These are phyloP conservation scores for Candida dubliniensis DNA, from an alignment of 1,139 yeast species.

Conservation along the genomic window DNA sequence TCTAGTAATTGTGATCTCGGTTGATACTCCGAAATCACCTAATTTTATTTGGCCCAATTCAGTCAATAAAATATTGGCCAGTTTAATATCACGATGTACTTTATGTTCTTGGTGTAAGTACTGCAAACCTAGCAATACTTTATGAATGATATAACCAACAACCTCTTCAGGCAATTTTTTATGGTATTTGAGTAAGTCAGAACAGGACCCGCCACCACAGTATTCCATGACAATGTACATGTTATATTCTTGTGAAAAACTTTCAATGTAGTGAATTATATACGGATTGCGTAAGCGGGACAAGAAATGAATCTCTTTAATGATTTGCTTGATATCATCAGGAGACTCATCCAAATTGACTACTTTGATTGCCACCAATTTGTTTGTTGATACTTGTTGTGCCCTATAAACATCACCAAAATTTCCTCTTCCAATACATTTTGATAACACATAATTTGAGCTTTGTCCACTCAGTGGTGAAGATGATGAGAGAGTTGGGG, in stretches of 20 bases:
- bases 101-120: constrained; percentile 71
- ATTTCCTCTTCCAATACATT: constrained; percentile 78
- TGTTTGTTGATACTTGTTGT: constrained; percentile 22
- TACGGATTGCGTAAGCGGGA: constrained; percentile 62
- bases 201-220: constrained; percentile 90
- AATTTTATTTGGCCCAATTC: constrained; percentile 62
- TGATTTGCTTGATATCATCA: constrained; percentile 62
- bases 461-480: constrained; percentile 1
- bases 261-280: constrained; percentile 64
- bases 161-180: constrained; percentile 56
- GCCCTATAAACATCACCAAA: constrained; percentile 87
- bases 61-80: constrained; percentile 76
- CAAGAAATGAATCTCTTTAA: constrained; percentile 75
- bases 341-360: constrained; percentile 72
- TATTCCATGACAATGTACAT: constrained; percentile 92
- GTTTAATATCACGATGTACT: constrained; percentile 84
- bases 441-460: constrained; percentile 38
- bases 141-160: constrained; percentile 58
- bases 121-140: constrained; percentile 61
- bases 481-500: not conserved
- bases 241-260: constrained; percentile 59
- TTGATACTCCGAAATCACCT: constrained; percentile 89
- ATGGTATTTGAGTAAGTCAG: constrained; percentile 61
- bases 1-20: constrained; percentile 65
- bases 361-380: constrained; percentile 64